Base-by-base conservation (phyloP, 331 rosid genomes). In the Stylosanthes scabra region DNA sequence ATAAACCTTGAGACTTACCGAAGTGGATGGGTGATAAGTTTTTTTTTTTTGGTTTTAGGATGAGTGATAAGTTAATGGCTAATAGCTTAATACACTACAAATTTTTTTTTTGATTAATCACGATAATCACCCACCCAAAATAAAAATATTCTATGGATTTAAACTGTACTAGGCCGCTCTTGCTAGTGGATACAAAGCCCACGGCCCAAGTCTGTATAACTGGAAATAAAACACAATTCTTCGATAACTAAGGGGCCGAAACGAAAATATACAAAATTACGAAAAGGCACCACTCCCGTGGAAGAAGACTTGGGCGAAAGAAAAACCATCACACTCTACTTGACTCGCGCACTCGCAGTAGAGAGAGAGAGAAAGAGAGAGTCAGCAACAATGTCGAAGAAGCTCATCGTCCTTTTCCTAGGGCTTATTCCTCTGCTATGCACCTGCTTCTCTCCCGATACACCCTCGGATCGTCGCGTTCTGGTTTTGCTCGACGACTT, bases 401-500 rank as follows among this genome's bases (percentile, higher is more conserved):
- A 91, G 88, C 79, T 89, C 66, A 9, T 80, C 50, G 11, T 74
- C 1, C 1, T 70, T 39, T 11, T 91, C 79, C 74, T 94, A 37
- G 11, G 84, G 49, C 88, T 91, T 66, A 71, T 88, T 80, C 71
- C 87, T 10, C 64, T 89, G 50, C 86, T 94, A 6, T 79, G 86
- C 84, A 63, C 2, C 41, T 86, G 93, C 11, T 94, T 94, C 92
- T 79, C 96, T 45, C 87, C 85, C 2, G 97, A 91, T 14, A 78
- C 15, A 12, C 96, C 99, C 40, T 81, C 92, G 29, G 91, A 85
- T 75, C 96, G 90, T n/a, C 96, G 89, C 51, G 56, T 91, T 74
- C 97, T 94, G 29, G 97, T 94, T 52, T 59, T 94, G 44, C 92
- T 94, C 72, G 99, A 94, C 55, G 99, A 91, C 76, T 82, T 94